Percentiles rank a stretch among this genome's conserved stretches.
phyloP scores from a whole-genome alignment of 2,329 filamentous ascomycete species.

The Diplodia intermedia region DNA sequence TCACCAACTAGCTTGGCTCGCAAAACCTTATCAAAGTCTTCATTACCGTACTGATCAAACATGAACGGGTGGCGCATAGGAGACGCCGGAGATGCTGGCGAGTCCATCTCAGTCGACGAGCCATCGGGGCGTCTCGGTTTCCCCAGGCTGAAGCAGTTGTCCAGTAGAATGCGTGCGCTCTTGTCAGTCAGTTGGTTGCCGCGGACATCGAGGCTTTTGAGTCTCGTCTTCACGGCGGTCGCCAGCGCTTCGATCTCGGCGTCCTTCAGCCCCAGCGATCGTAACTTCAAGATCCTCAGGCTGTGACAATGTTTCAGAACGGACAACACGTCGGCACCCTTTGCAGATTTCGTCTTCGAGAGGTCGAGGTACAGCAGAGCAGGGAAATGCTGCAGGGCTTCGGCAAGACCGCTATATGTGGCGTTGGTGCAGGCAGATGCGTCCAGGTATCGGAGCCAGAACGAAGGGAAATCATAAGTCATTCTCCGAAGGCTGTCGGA shows the following conservation, averaged over 20 bases:
- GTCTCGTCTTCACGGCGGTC: conserved; percentile 58
- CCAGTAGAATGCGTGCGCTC: conserved; percentile 59
- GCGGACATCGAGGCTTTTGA: conserved; percentile 64
- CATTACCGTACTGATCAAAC: conserved; percentile 40
- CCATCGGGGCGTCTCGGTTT: conserved; percentile 35
- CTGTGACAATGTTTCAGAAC: conserved; percentile 56
- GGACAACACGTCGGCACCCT: conserved; percentile 57
- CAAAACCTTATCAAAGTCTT: conserved; percentile 61
- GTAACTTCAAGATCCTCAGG: conserved; percentile 64
- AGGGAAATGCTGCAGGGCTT: conserved; percentile 61
- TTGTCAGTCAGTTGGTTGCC: conserved; percentile 65
- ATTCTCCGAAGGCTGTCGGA: conserved; percentile 34
- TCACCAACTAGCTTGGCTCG: conserved; percentile 48
- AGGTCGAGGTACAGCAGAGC: conserved; percentile 65
- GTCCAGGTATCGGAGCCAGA: conserved; percentile 62
- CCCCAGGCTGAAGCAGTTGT: conserved; percentile 55
- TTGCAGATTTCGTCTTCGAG: conserved; percentile 60
- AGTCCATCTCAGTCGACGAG: not conserved
- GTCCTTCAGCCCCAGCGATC: conserved; percentile 62
- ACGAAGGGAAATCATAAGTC: conserved; percentile 43
- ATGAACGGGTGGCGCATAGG: conserved; percentile 39
- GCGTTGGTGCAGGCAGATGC: conserved; percentile 64
- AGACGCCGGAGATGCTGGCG: conserved; percentile 10
- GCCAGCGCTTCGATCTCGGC: conserved; percentile 60
- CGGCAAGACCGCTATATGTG: conserved; percentile 61